phyloP scores from a whole-genome alignment of 2,329 filamentous ascomycete genomes.

The Pezicula carpinea region DNA sequence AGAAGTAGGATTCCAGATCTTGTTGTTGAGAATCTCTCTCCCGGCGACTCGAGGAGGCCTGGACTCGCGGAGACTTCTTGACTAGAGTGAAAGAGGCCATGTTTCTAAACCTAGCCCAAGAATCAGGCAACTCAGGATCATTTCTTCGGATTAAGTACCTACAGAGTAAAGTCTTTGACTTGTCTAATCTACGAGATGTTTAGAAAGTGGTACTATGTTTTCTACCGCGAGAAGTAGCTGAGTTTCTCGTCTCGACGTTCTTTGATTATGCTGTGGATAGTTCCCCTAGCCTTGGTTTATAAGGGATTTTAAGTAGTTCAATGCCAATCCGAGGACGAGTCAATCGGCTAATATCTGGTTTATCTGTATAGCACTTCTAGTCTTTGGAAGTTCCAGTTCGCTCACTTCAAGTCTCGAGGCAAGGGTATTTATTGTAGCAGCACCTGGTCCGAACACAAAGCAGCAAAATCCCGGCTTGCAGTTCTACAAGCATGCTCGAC shows the following conservation, averaged over 20 bases:
- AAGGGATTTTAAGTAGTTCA: neutral
- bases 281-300: neutral
- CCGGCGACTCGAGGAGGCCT: neutral
- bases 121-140: no score
- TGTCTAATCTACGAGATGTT: neutral
- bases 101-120: neutral
- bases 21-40: neutral
- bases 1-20: neutral
- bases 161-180: no score
- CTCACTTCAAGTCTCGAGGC: neutral
- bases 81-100: neutral
- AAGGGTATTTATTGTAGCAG: neutral
- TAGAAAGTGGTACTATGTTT: neutral
- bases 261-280: neutral
- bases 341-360: neutral
- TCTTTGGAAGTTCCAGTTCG: neutral
- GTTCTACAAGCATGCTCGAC: neutral
- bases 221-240: constrained; percentile 1
- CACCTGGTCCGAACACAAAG: neutral
- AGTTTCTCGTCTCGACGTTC: constrained; percentile 2
- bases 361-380: neutral
- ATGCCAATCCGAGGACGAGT: neutral
- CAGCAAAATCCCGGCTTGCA: neutral
- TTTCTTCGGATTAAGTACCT: no score
- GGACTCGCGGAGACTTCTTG: neutral